These are phyloP conservation scores for Boletus austroedulis DNA, from an alignment of 1,284 basidiomycete species.

Conservation along the genomic window DNA sequence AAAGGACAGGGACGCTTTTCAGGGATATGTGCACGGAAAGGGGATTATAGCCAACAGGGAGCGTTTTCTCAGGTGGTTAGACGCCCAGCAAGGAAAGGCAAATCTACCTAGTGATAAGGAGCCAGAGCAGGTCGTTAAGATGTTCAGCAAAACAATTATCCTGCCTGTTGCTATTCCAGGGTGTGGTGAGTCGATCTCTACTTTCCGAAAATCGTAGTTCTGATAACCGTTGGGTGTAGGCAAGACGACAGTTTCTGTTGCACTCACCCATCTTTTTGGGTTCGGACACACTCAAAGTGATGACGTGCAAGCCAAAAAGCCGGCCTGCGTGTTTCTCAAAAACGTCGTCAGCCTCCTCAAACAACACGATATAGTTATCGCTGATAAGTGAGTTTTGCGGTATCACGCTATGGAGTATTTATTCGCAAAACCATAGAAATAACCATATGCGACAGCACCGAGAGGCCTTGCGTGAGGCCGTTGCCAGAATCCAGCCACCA, in stretches of 20 bases:
- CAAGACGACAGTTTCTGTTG: conserved; percentile 86
- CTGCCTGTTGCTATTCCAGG: conserved; percentile 91
- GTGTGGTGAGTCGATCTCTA: conserved; percentile 59
- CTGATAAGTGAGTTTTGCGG: conserved; percentile 68
- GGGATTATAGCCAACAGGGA: conserved; percentile 87
- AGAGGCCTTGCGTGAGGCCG: conserved; percentile 57
- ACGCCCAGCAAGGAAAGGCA: conserved; percentile 45
- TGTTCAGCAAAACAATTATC: conserved; percentile 79
- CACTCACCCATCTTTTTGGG: conserved; percentile 74
- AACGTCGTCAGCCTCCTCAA: conserved; percentile 68
- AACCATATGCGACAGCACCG: conserved; percentile 85
- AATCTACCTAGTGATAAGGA: conserved; percentile 30
- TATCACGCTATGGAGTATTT: neutral
- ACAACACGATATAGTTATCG: conserved; percentile 76
- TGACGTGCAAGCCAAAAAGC: conserved; percentile 79
- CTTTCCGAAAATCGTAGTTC: neutral
- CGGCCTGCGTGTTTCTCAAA: conserved; percentile 74
- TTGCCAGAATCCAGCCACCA: conserved; percentile 43
- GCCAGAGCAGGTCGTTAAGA: conserved; percentile 24
- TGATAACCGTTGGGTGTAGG: conserved; percentile 47
- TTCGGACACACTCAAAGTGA: conserved; percentile 93
- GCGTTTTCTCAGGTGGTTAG: conserved; percentile 71
- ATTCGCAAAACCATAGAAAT: conserved; percentile 53
- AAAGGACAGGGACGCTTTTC: conserved; percentile 61
- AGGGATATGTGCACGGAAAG: conserved; percentile 64